Evolutionary conservation across 2,329 filamentous ascomycete species (phyloP), one percentile per base, ranked within the genome.

Genomic region (Beauveria rudraprayagi): DNA sequence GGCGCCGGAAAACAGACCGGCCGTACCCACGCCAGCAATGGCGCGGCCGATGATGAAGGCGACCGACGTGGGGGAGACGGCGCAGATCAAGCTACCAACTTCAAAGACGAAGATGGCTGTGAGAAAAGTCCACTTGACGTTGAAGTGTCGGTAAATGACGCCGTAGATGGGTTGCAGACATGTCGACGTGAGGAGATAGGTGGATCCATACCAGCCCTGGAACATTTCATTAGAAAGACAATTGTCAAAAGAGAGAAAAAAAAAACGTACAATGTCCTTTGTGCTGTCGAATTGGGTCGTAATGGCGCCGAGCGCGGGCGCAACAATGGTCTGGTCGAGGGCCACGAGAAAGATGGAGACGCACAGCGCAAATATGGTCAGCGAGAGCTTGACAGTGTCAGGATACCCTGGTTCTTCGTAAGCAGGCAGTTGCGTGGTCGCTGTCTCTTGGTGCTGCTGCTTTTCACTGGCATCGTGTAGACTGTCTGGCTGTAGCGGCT

Each of bases 41-140:
- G 80, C 80, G 17, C 81, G 74, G 1, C 81, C 81, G 3, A 82
- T 70, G 57, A 83, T 83, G 54, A 83, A 78, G 40, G 76, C 75
- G 3, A 73, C 74, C 19, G 78, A 80, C 4, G 67, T 73, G 0
- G 78, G 78, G 1, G 79, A 76, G 1, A 78, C 70, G 44, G 75
- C 80, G 43, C 73, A 76, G 34, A 80, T 62, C 62, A 79, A 65
- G 46, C 73, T 77, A n/a, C 78, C 77, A 28, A 77, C 30, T 64
- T 78, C 76, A 55, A 78, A 78, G 64, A 78, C 70, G 65, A 76
- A 72, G 62, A 78, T 72, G 63, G 75, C 72, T 10, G 19, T 57
- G 24, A 82, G 74, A 63, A 77, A 82, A 9, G 73, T 69, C 57
- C 67, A 69, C 67, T 81, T 81, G 68, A 81, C 73, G 64, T 74